phyloP scores from a whole-genome alignment of 176 grass and related monocot genomes.

The Olyra latifolia region DNA sequence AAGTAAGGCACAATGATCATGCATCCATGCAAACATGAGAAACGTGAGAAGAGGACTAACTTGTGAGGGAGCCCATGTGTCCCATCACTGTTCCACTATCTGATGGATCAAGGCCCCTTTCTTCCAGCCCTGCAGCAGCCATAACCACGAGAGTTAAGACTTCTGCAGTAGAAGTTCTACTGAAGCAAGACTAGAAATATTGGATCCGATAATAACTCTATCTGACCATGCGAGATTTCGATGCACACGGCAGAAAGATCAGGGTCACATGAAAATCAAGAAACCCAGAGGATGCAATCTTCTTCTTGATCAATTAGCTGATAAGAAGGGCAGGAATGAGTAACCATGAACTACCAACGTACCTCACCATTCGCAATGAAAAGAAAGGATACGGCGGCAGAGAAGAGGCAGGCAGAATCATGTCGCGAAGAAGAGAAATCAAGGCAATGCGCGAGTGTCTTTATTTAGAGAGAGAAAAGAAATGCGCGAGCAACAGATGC shows the following conservation, averaged over 20 bases:
- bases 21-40: background rate
- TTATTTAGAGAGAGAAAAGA: background rate
- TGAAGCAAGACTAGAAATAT: background rate
- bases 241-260: background rate
- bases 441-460: background rate
- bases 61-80: slow-evolving; percentile 42
- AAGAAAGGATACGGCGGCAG: background rate
- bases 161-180: background rate
- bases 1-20: background rate
- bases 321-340: no score
- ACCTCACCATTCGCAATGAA: no score
- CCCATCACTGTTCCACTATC: background rate
- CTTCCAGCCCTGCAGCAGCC: background rate
- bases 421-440: background rate
- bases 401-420: background rate
- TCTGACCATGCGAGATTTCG: background rate
- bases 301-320: background rate
- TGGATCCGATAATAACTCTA: background rate
- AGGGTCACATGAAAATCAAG: background rate
- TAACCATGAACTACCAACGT: background rate
- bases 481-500: background rate
- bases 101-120: background rate
- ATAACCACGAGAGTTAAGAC: background rate
- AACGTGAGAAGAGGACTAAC: slow-evolving; percentile 23
- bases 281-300: background rate